Evolutionary conservation across 2,329 filamentous ascomycete genomes (phyloP), one percentile per base, ranked within the genome.

Genomic region (Plectosphaerella plurivora): DNA sequence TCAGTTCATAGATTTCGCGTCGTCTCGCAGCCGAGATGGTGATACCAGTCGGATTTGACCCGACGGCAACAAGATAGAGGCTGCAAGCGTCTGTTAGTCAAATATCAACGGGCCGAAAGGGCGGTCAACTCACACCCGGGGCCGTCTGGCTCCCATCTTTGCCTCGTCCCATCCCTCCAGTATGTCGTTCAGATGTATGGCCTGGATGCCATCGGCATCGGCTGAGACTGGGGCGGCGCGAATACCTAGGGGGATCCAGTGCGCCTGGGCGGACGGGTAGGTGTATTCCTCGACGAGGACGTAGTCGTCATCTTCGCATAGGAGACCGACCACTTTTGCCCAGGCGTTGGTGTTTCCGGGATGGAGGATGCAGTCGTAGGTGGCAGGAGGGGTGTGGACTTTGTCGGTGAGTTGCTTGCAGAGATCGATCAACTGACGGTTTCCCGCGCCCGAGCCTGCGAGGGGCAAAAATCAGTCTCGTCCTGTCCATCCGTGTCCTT

Each of bases 11-110:
- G 51, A 88, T 73, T 16, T 77, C 81, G 56, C 73, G 74, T 39
- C 85, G 76, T 51, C 86, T 74, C 56, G 78, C 68, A 2, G 69
- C 65, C 46, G 77, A 73, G 57, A 86, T 83, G 1, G 86, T 88
- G 18, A 83, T 78, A 16, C 86, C 86, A 0, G 86, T 88, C 0
- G 86, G 86, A 61, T 89, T 89, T 61, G 88, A 85, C 2, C 86
- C 86, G 0, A 84, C 85, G 3, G 63, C 55, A 6, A 65, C 64
- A 1, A 61, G 45, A n/a, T 65, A 65, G 2, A 66, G 50, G n/a
- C 59, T 57, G 10, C 11, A 3, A 18, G 18, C 3, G 4, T 24
- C 12, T 10, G 5, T 53, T 11, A 50, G n/a, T 20, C 8, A 9
- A 45, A 41, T n/a, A 16, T 3, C n/a, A 12, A n/a, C n/a, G 35